These are phyloP conservation scores for Phalaenopsis aphrodite DNA, from an alignment of 106 monocot species.

Conservation along the genomic window DNA sequence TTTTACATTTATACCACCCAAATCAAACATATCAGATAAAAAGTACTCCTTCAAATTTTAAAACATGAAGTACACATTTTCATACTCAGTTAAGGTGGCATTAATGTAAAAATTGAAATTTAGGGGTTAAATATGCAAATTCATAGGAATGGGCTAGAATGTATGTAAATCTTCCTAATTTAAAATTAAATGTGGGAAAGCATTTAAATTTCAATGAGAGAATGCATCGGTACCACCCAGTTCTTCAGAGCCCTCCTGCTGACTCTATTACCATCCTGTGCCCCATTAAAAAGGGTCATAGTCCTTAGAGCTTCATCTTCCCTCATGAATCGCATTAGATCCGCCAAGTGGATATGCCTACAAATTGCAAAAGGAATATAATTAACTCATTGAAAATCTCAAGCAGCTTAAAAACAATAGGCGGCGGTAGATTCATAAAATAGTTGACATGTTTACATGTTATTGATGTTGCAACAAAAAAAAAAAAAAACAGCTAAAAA, in stretches of 20 bases:
- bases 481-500: neutral
- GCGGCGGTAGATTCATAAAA: neutral
- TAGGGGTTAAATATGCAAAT: too few species aligned
- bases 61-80: too few species aligned
- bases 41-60: too few species aligned
- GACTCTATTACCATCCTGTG: slow-evolving; percentile 40
- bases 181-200: neutral
- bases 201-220: neutral
- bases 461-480: neutral
- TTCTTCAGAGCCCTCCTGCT: slow-evolving; percentile 64
- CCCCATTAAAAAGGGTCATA: slow-evolving; percentile 64
- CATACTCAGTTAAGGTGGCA: too few species aligned
- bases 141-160: too few species aligned
- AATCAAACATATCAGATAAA: too few species aligned
- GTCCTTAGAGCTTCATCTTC: slow-evolving; percentile 67
- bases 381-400: neutral
- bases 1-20: too few species aligned
- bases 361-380: neutral
- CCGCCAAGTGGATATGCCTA: slow-evolving; percentile 68
- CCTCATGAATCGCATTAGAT: slow-evolving; percentile 81
- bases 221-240: slow-evolving; percentile 68
- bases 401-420: neutral
- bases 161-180: neutral
- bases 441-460: neutral
- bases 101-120: too few species aligned